These are phyloP conservation scores for Irineochytrium annulatum DNA, from an alignment of 192 early-diverging fungal species.

Conservation along the genomic window DNA sequence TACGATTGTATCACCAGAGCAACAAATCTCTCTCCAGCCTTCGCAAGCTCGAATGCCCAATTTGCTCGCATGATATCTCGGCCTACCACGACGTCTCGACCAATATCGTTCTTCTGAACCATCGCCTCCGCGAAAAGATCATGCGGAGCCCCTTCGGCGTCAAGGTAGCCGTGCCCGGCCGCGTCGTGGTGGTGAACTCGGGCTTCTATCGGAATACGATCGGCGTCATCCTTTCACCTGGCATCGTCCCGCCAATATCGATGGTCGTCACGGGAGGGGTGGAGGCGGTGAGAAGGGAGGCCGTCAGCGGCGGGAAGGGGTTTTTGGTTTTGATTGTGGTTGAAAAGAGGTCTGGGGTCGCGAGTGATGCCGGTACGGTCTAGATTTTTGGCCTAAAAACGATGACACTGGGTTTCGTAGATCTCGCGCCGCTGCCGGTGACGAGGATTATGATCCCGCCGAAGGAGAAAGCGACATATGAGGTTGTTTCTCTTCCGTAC, in stretches of 20 bases:
- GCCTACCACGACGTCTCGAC: slow-evolving; percentile 66
- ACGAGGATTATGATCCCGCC: slow-evolving; percentile 44
- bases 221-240: slow-evolving; percentile 56
- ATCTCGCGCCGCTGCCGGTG: slow-evolving; percentile 52
- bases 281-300: slow-evolving; percentile 11
- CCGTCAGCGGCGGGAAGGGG: slow-evolving; percentile 8
- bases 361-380: background rate
- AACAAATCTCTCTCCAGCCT: slow-evolving; percentile 58
- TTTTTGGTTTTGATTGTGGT: slow-evolving; percentile 31
- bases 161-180: slow-evolving; percentile 66
- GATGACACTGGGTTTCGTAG: slow-evolving; percentile 15
- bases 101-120: slow-evolving; percentile 48
- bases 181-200: slow-evolving; percentile 75
- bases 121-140: slow-evolving; percentile 54
- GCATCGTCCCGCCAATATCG: slow-evolving; percentile 27
- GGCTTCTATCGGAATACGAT: slow-evolving; percentile 63
- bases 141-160: slow-evolving; percentile 51
- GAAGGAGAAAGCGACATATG: slow-evolving; percentile 18
- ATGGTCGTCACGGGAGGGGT: background rate
- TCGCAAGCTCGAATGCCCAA: slow-evolving; percentile 68
- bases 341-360: slow-evolving; percentile 16
- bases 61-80: slow-evolving; percentile 74
- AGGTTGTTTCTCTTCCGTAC: slow-evolving; percentile 41
- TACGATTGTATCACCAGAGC: slow-evolving; percentile 28
- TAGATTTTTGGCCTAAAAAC: background rate